phyloP scores from a whole-genome alignment of 768 basidiomycete genomes.

The Russula olivacea region DNA sequence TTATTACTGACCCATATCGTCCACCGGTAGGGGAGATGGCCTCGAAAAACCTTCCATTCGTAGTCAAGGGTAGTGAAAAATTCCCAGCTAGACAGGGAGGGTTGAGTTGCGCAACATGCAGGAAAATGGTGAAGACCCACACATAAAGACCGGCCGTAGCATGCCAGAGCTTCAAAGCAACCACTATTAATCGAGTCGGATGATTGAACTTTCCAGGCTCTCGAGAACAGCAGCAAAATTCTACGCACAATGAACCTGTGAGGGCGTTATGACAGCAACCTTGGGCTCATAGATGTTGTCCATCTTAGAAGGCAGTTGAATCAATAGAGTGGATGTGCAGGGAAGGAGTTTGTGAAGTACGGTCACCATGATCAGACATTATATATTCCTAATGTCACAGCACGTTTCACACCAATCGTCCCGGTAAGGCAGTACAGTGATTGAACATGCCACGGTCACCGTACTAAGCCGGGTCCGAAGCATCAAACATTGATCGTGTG shows the following conservation, averaged over 20 bases:
- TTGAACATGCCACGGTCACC: too few relatives aligned
- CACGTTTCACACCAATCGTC: not conserved
- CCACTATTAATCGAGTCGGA: not conserved
- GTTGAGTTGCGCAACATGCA: not conserved
- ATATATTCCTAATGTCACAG: too few relatives aligned
- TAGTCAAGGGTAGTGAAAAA: not conserved
- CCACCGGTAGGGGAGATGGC: not conserved
- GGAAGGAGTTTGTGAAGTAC: not conserved
- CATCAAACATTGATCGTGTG: too few relatives aligned
- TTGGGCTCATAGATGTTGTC: not conserved
- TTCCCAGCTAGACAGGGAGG: not conserved
- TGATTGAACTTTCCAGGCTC: not conserved
- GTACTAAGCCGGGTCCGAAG: too few relatives aligned
- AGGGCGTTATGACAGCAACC: not conserved
- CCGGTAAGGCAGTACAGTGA: not conserved
- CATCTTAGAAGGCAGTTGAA: not conserved
- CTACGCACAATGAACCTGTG: not conserved
- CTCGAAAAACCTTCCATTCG: not conserved
- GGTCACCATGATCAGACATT: not conserved
- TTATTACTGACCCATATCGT: not conserved
- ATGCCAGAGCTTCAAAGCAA: not conserved
- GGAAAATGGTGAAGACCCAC: not conserved
- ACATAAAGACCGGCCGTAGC: not conserved
- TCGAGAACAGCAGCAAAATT: not conserved
- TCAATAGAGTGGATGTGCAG: not conserved